Evolutionary conservation across 305 asterid species (phyloP).

Genomic region (Fraxinus sp.): DNA sequence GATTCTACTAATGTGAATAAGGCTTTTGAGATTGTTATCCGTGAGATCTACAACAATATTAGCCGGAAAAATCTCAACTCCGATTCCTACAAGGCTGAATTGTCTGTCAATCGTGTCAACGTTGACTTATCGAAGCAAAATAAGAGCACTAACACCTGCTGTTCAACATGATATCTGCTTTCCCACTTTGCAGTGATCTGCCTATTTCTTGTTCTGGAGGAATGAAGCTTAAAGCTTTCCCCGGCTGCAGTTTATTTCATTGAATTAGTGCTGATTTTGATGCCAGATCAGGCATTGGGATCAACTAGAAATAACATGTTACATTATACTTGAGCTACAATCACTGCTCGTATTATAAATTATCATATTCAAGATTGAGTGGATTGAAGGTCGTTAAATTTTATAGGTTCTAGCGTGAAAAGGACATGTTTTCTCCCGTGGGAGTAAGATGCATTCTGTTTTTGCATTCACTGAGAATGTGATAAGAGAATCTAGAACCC

Average conservation of each 20-base stretch:
- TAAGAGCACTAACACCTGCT: conserved; percentile 39
- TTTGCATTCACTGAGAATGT: background rate
- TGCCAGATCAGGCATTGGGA: background rate
- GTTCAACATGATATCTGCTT: conserved; percentile 40
- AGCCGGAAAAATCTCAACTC: conserved; percentile 67
- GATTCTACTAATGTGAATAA: conserved; percentile 59
- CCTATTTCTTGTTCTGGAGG: background rate
- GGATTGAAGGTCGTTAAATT: background rate
- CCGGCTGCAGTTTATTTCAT: background rate
- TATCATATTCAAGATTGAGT: background rate
- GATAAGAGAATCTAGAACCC: background rate
- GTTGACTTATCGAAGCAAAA: conserved; percentile 53
- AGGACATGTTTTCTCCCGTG: background rate
- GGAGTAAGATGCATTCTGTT: background rate
- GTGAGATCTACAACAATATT: conserved; percentile 57
- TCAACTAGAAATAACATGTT: background rate
- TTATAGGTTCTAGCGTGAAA: background rate
- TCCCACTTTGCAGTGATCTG: background rate
- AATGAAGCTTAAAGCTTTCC: background rate
- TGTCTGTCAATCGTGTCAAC: conserved; percentile 52
- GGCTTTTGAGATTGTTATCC: conserved; percentile 69
- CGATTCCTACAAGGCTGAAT: conserved; percentile 64
- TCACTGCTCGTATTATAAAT: background rate
- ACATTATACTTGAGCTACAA: background rate
- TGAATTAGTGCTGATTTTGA: background rate